These are phyloP conservation scores for Sporothrix euskadiensis DNA, from an alignment of 2,329 filamentous ascomycete species.

Conservation along the genomic window DNA sequence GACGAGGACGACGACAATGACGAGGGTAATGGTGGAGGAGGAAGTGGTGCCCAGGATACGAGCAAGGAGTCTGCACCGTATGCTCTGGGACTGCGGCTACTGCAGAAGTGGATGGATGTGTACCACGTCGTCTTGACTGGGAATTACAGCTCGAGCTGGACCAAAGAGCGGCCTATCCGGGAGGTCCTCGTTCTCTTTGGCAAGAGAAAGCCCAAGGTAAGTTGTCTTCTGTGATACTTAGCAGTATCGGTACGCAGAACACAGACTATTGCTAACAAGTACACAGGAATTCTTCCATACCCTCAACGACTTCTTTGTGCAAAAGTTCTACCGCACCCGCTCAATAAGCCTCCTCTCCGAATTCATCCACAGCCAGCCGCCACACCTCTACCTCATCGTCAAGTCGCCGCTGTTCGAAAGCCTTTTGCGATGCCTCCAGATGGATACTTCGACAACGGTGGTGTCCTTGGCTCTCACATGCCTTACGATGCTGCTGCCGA, in stretches of 20 bases:
- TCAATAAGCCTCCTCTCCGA: conserved; percentile 67
- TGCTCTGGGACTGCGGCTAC: conserved; percentile 58
- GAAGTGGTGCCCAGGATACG: conserved; percentile 35
- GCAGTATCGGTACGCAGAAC: background rate
- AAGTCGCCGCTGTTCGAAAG: conserved; percentile 72
- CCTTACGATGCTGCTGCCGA: conserved; percentile 78
- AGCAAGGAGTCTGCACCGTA: conserved; percentile 43
- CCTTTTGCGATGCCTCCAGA: conserved; percentile 71
- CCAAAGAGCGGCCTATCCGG: conserved; percentile 53
- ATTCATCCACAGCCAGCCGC: conserved; percentile 74
- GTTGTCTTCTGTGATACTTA: background rate
- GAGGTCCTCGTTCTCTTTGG: conserved; percentile 61
- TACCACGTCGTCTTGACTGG: conserved; percentile 42
- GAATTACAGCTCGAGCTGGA: conserved; percentile 43
- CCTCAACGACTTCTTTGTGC: conserved; percentile 66
- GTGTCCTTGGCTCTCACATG: conserved; percentile 74
- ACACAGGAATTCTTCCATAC: conserved; percentile 63
- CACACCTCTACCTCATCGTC: conserved; percentile 72
- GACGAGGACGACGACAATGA: conserved; percentile 54
- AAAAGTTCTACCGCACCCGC: conserved; percentile 63
- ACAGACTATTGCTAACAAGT: background rate
- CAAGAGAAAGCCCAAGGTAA: conserved; percentile 64
- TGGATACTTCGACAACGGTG: conserved; percentile 74
- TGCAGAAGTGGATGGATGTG: conserved; percentile 59
- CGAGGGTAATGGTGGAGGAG: conserved; percentile 37